These are phyloP conservation scores for Fusarium miscanthi DNA, from an alignment of 2,329 filamentous ascomycete species.

Conservation along the genomic window DNA sequence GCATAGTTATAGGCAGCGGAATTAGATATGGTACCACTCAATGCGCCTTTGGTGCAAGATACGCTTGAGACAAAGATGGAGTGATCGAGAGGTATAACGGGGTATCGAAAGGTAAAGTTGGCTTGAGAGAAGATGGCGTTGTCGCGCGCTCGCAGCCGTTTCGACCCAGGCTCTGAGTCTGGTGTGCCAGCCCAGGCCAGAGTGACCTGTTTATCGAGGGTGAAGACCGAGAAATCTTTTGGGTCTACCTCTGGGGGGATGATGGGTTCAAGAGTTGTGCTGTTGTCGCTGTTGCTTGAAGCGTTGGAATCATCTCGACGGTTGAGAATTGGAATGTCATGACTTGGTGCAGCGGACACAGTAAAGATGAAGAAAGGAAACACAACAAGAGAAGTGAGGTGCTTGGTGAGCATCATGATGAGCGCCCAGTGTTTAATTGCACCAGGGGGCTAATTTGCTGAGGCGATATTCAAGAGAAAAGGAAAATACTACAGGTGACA, in stretches of 20 bases:
- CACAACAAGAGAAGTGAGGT: not conserved
- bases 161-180: not conserved
- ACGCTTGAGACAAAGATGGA: not conserved
- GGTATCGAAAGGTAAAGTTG: conserved; percentile 27
- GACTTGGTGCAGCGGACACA: not conserved
- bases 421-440: too few relatives aligned
- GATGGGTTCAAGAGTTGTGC: conserved; percentile 16
- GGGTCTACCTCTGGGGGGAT: conserved; percentile 17
- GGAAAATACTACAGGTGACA: too few relatives aligned
- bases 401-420: not conserved
- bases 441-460: too few relatives aligned
- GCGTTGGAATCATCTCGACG: not conserved
- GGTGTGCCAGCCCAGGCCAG: conserved; percentile 27
- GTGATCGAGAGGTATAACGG: conserved; percentile 22
- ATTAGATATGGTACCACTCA: conserved; percentile 4
- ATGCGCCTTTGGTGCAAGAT: not conserved
- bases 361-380: not conserved
- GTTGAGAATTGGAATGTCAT: not conserved
- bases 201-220: not conserved
- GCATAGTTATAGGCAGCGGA: conserved; percentile 8
- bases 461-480: too few relatives aligned
- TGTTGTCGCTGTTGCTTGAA: not conserved
- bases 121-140: conserved; percentile 7
- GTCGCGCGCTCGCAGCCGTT: conserved; percentile 18
- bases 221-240: conserved; percentile 2